A percentile compares a stretch with the other conserved stretches of the same genome.
Conservation (phyloP, 306 rosid species). For the Sesbania bispinosa region DNA sequence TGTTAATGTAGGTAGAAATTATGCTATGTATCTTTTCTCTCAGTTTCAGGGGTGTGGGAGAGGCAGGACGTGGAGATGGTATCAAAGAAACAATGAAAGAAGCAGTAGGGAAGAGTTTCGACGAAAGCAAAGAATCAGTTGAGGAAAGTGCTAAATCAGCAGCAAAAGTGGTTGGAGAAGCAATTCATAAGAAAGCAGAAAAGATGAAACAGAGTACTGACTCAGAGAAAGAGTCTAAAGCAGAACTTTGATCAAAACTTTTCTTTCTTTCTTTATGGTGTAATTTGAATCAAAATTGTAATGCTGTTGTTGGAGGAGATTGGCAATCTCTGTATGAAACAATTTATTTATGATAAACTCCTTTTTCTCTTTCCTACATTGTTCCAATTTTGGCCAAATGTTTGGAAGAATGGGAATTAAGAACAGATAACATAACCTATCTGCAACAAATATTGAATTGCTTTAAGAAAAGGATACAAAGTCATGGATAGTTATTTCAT, state of each 20-base stretch:
- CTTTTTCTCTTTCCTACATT: not conserved
- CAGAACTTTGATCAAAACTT: constrained; percentile 40
- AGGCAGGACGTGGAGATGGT: not conserved
- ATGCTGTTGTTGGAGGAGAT: not conserved
- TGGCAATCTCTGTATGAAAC: not conserved
- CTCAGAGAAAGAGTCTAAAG: constrained; percentile 28
- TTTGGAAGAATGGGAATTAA: not conserved
- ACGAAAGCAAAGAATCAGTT: constrained; percentile 50
- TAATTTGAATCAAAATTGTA: constrained; percentile 7
- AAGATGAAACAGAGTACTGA: constrained; percentile 26
- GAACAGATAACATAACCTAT: too few species aligned
- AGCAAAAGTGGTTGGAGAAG: constrained; percentile 44
- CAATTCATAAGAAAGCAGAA: constrained; percentile 38
- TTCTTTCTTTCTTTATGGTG: not conserved
- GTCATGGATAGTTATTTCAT: not conserved
- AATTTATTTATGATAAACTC: not conserved
- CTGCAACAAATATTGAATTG: too few species aligned
- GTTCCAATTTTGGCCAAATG: not conserved
- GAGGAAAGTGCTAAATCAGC: constrained; percentile 61
- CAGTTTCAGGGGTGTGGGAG: constrained; percentile 46
- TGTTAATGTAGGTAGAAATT: not conserved
- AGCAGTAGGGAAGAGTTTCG: constrained; percentile 49
- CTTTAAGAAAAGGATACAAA: too few species aligned
- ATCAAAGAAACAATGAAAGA: constrained; percentile 25
- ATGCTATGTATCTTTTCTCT: not conserved